Conservation (phyloP, 768 basidiomycete genomes). For the Pleurotus citrinopileatus region DNA sequence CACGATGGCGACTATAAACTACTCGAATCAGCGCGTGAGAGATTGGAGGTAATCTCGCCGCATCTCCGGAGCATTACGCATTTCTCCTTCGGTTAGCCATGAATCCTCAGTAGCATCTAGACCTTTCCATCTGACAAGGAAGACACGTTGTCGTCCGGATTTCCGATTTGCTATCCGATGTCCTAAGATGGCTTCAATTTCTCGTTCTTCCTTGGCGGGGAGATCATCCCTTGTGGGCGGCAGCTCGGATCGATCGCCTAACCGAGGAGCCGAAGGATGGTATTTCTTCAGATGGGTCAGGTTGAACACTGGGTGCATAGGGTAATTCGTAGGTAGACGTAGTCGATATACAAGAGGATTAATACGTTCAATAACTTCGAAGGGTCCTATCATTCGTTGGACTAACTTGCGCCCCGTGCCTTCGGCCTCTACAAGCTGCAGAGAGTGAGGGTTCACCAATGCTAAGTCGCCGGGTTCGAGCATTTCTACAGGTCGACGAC, state of each 20-base stretch:
- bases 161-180: neutral
- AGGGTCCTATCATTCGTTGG: slow-evolving; percentile 5
- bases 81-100: neutral
- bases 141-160: neutral
- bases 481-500: neutral
- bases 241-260: neutral
- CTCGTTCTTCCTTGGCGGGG: neutral
- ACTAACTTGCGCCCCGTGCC: neutral
- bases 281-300: slow-evolving; percentile 1
- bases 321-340: slow-evolving; percentile 8
- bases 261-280: neutral
- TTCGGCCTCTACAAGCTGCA: slow-evolving; percentile 2
- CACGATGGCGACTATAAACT: no score
- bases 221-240: neutral
- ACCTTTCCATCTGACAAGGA: slow-evolving; percentile 8
- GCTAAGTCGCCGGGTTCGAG: neutral
- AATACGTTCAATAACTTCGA: slow-evolving; percentile 3
- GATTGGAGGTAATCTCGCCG: neutral
- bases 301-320: slow-evolving; percentile 12
- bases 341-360: slow-evolving; percentile 10
- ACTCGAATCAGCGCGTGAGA: no score
- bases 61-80: slow-evolving; percentile 4
- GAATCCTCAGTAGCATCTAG: slow-evolving; percentile 1
- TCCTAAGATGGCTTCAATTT: neutral
- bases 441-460: slow-evolving; percentile 5